phyloP scores from a whole-genome alignment of 352 stramenopile species.

The Paralagenidium karlingii region DNA sequence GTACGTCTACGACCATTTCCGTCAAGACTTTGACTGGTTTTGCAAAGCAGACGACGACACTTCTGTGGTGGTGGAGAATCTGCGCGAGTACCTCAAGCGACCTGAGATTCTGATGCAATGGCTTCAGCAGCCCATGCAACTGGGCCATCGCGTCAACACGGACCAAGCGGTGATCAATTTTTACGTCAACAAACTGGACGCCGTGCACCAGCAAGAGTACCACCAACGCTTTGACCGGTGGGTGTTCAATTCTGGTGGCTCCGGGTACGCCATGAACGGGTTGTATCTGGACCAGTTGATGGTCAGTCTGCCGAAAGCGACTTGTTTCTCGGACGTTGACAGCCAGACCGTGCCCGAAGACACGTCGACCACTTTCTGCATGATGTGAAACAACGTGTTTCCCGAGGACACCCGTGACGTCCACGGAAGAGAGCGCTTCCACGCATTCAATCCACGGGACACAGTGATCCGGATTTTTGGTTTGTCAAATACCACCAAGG shows the following conservation, averaged over 20 bases:
- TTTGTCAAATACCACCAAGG: constrained; percentile 57
- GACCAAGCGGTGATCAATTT: constrained; percentile 55
- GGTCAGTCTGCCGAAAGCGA: constrained; percentile 26
- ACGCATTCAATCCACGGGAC: constrained; percentile 66
- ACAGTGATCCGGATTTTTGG: constrained; percentile 46
- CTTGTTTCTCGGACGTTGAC: constrained; percentile 45
- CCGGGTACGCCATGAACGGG: constrained; percentile 67
- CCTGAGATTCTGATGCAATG: constrained; percentile 52
- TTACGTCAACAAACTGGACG: constrained; percentile 67
- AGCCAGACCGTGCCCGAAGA: constrained; percentile 72
- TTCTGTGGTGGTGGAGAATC: constrained; percentile 72
- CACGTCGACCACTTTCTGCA: constrained; percentile 70
- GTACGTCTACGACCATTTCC: constrained; percentile 62
- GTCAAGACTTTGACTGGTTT: constrained; percentile 76
- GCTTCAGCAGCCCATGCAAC: constrained; percentile 47
- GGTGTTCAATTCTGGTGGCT: constrained; percentile 73
- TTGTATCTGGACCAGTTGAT: constrained; percentile 64
- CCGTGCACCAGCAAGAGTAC: constrained; percentile 34
- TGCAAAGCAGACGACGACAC: constrained; percentile 79
- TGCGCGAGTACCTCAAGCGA: constrained; percentile 37
- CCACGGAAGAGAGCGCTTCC: constrained; percentile 59
- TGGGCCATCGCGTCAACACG: constrained; percentile 70
- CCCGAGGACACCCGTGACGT: constrained; percentile 62
- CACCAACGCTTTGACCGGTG: constrained; percentile 39
- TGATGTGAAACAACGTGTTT: constrained; percentile 69